These are phyloP conservation scores for Aspergillus cristatus DNA, from an alignment of 495 filamentous ascomycete genomes.

Conservation along the genomic window DNA sequence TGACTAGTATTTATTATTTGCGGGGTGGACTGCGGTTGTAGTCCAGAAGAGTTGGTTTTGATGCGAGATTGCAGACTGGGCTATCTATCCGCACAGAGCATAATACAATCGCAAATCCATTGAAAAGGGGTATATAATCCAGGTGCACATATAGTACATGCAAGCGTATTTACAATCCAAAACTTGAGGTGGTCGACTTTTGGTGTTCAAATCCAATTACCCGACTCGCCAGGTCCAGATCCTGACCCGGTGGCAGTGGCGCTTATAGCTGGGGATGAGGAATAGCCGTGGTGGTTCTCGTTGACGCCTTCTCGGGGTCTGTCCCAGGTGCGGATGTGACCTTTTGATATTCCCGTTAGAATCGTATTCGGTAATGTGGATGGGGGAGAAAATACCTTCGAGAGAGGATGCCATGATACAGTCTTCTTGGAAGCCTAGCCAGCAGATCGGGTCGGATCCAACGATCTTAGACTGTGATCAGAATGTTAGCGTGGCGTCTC, in stretches of 20 bases:
- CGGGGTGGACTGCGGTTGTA: no score
- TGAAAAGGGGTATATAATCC: no score
- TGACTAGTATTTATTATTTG: no score
- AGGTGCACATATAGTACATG: no score
- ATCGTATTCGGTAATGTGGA: constrained; percentile 1
- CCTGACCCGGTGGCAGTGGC: constrained; percentile 12
- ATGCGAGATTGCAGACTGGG: no score
- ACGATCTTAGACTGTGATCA: constrained; percentile 84
- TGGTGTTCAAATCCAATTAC: no score
- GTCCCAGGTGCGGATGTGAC: constrained; percentile 83
- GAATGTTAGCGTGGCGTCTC: no score
- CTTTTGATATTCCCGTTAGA: constrained; percentile 30
- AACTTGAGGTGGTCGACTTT: no score
- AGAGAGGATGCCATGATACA: constrained; percentile 86
- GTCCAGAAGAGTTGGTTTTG: no score
- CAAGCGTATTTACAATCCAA: no score
- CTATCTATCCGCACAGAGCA: no score
- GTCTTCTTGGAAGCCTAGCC: constrained; percentile 85
- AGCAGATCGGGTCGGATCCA: constrained; percentile 78
- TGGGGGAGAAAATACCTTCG: constrained; percentile 44
- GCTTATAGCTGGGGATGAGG: constrained; percentile 12
- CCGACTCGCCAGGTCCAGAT: constrained; percentile 8
- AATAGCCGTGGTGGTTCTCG: constrained; percentile 14
- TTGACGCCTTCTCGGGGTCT: constrained; percentile 56
- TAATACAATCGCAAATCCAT: no score